phyloP scores from a whole-genome alignment of 305 asterid genomes.

The Petunia hybrid region DNA sequence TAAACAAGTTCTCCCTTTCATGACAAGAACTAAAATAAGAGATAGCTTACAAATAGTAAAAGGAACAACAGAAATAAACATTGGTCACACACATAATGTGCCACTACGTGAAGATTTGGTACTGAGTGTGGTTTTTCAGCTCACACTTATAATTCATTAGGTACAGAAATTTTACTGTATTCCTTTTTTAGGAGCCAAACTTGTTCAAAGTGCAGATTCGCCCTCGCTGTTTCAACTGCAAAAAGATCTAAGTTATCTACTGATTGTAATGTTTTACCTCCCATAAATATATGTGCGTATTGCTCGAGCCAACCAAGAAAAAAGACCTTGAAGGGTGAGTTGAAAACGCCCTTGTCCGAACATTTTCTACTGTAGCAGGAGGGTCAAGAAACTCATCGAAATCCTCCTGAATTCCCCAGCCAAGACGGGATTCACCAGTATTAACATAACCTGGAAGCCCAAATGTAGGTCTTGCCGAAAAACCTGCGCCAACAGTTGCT shows the following conservation, averaged over 20 bases:
- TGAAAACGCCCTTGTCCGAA: constrained; percentile 80
- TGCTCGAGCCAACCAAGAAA: constrained; percentile 97
- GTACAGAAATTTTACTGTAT: constrained; percentile 1
- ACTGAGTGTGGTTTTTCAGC: neutral
- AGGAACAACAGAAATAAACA: constrained; percentile 10
- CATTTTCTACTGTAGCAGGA: constrained; percentile 82
- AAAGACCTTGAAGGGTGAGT: constrained; percentile 94
- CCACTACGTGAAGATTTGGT: neutral
- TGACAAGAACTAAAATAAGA: constrained; percentile 19
- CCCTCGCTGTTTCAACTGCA: constrained; percentile 27
- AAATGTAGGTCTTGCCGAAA: constrained; percentile 61
- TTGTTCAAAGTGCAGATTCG: constrained; percentile 6
- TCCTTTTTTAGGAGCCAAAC: constrained; percentile 9
- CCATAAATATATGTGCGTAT: constrained; percentile 94
- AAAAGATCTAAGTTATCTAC: constrained; percentile 2
- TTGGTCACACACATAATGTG: constrained; percentile 15
- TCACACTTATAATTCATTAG: neutral
- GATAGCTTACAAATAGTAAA: neutral
- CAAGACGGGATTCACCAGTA: constrained; percentile 66
- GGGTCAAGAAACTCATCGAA: constrained; percentile 89
- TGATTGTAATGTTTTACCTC: constrained; percentile 59
- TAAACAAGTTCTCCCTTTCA: constrained; percentile 33
- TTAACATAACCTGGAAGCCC: constrained; percentile 75
- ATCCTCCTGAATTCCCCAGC: constrained; percentile 93
- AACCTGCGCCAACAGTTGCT: constrained; percentile 75